Conservation (phyloP, 2,329 filamentous ascomycete genomes). For the Colletotrichum magnum region DNA sequence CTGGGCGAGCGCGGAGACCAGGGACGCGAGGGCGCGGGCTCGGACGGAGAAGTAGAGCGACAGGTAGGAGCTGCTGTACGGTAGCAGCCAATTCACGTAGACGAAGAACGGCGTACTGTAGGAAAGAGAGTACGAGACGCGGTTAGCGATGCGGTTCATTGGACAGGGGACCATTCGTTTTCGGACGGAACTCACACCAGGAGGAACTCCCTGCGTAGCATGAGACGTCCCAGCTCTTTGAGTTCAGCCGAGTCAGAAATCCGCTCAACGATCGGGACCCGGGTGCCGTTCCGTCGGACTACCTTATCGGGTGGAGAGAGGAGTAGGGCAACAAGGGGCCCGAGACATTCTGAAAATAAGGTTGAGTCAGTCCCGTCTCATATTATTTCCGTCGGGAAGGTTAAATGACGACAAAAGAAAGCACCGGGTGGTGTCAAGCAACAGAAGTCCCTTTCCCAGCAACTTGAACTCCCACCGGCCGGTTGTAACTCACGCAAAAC, state of each 20-base stretch:
- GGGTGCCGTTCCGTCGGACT: slow-evolving; percentile 45
- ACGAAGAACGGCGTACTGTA: slow-evolving; percentile 43
- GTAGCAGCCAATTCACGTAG: slow-evolving; percentile 43
- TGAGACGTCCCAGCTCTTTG: slow-evolving; percentile 42
- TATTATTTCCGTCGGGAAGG: slow-evolving; percentile 2
- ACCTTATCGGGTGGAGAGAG: slow-evolving; percentile 48
- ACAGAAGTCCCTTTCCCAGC: too few species aligned
- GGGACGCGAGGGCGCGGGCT: slow-evolving; percentile 42
- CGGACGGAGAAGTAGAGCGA: slow-evolving; percentile 44
- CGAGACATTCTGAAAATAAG: slow-evolving; percentile 43
- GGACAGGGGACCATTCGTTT: neutral
- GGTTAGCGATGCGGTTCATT: neutral
- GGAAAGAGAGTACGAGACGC: neutral
- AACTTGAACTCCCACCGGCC: neutral
- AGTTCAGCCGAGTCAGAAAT: slow-evolving; percentile 45
- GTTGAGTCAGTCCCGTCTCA: slow-evolving; percentile 23
- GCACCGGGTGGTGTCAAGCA: neutral
- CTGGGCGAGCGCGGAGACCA: slow-evolving; percentile 46
- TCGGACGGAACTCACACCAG: slow-evolving; percentile 32
- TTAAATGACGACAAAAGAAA: neutral
- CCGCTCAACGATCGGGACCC: slow-evolving; percentile 42
- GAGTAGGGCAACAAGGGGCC: slow-evolving; percentile 45
- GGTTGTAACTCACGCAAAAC: slow-evolving; percentile 37
- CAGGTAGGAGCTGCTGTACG: slow-evolving; percentile 42
- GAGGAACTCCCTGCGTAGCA: slow-evolving; percentile 43